A percentile compares a stretch with the other conserved stretches of the same genome.
Evolutionary conservation across 192 early-diverging fungal genomes (phyloP).

Genomic region (Jimgerdemannia lactiflua): DNA sequence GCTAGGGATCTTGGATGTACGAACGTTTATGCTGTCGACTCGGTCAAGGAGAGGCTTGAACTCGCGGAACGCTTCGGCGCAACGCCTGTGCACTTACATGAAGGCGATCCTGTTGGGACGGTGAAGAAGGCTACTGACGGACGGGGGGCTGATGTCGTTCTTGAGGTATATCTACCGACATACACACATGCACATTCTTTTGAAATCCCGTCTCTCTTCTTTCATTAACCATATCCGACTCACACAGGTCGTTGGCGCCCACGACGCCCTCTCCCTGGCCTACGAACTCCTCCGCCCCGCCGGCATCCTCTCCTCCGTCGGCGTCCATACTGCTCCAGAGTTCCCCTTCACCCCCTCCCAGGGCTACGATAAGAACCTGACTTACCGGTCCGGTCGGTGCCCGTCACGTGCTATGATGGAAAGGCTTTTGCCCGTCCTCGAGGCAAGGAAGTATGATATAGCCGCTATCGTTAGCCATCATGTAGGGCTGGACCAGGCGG

Average conservation of each 20-base stretch:
- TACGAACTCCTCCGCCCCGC: constrained; percentile 45
- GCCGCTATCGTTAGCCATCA: constrained; percentile 38
- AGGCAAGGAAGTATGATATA: constrained; percentile 24
- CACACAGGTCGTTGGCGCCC: constrained; percentile 39
- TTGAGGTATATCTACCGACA: constrained; percentile 29
- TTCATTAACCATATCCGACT: constrained; percentile 4
- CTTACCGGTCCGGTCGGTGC: constrained; percentile 49
- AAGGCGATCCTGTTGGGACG: not conserved
- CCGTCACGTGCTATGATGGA: constrained; percentile 43
- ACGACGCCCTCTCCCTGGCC: constrained; percentile 34
- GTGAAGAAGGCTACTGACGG: constrained; percentile 25
- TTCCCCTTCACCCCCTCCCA: constrained; percentile 51
- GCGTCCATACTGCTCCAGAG: constrained; percentile 44
- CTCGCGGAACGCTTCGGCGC: constrained; percentile 39
- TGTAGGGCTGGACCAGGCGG: constrained; percentile 34
- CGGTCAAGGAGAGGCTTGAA: constrained; percentile 36
- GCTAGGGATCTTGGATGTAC: constrained; percentile 32
- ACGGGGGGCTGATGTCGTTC: constrained; percentile 43
- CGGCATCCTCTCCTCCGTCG: constrained; percentile 53
- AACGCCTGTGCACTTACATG: constrained; percentile 15
- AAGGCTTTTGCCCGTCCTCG: constrained; percentile 26
- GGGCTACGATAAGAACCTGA: constrained; percentile 56
- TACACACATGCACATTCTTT: not conserved
- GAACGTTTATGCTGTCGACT: constrained; percentile 39
- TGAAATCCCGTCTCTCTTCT: not conserved